Conservation (phyloP, 2,329 filamentous ascomycete species). For the Xylariaceae sp. region DNA sequence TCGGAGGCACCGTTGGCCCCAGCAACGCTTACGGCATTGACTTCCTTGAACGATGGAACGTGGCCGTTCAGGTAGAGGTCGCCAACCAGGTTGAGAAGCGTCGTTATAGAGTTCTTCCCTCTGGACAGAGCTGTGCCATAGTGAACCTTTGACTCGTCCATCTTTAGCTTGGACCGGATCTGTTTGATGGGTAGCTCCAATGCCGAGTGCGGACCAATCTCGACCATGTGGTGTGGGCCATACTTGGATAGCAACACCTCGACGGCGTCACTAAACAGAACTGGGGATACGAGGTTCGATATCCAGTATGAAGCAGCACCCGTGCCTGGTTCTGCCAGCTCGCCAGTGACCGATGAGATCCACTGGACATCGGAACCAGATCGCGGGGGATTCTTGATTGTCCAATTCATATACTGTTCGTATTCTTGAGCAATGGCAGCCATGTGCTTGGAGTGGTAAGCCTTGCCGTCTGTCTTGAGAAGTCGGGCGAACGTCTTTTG, state of each 20-base stretch:
- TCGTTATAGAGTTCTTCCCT: constrained; percentile 18
- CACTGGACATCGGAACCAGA: constrained; percentile 2
- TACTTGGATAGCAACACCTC: constrained; percentile 33
- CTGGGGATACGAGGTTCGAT: constrained; percentile 23
- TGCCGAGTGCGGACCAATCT: constrained; percentile 32
- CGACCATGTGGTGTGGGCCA: constrained; percentile 23
- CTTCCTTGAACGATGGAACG: constrained; percentile 23
- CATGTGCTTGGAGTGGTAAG: constrained; percentile 37
- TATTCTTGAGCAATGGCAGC: constrained; percentile 37
- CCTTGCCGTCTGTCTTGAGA: constrained; percentile 36
- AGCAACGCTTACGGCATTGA: constrained; percentile 12
- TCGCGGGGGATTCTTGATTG: constrained; percentile 8
- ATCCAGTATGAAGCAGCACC: constrained; percentile 24
- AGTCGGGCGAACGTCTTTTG: constrained; percentile 43
- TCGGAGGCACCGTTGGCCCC: constrained; percentile 11
- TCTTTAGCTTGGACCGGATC: constrained; percentile 24
- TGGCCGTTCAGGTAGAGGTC: constrained; percentile 24
- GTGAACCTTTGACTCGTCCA: constrained; percentile 10
- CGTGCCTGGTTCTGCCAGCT: constrained; percentile 1
- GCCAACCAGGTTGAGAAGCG: constrained; percentile 24
- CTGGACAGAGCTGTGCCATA: constrained; percentile 25
- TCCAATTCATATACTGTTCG: constrained; percentile 11
- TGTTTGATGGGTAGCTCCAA: constrained; percentile 33
- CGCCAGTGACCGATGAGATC: constrained; percentile 25
- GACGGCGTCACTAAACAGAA: constrained; percentile 33